Evolutionary conservation across 1,284 basidiomycete genomes (phyloP), one percentile per base, ranked within the genome.

Genomic region (Mycena sp.): DNA sequence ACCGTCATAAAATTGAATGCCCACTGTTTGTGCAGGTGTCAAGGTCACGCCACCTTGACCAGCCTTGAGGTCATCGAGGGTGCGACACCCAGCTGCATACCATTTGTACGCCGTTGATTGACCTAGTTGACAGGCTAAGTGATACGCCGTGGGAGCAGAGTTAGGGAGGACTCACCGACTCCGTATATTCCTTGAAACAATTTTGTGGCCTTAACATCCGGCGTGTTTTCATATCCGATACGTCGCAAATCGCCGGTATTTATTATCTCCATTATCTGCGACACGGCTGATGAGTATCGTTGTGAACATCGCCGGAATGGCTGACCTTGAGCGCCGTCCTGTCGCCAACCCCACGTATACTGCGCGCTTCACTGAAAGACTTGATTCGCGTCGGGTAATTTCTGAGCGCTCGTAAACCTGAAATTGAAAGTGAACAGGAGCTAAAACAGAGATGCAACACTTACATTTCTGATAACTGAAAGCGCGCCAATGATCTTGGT

Each of bases 131-230:
- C 32, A 10, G n/a, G n/a, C n/a, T 14, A n/a, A 25, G 25, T 46
- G 21, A 26, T 26, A 6, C 17, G 51, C n/a, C 17, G 25, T 17
- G 11, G 32, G 16, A 53, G 14, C 21, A 25, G 10, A 35, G 28
- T 6, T 23, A 28, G n/a, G n/a, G n/a, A n/a, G 3, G 28, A 78
- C 87, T 68, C 59, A 86, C 93, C 95, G 56, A 96, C 93, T 35
- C 93, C 94, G 71, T 96, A 96, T 41, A 96, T 90, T 4, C 92
- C 91, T 63, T 86, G 84, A 72, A 95, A 93, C 12, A 86, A 49
- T 12, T 81, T 77, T 3, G 82, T 80, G 2, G 83, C 80, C 48
- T 79, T 72, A 1, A 89, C 80, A 52, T 89, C 88, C 51, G 84
- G 85, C 4, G 89, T 90, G 23, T 78, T 82, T 71, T 90, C 88